Percentiles rank a stretch among this genome's conserved stretches.
Evolutionary conservation across 192 early-diverging fungal species (phyloP).

Genomic region (Coemansia sp.): DNA sequence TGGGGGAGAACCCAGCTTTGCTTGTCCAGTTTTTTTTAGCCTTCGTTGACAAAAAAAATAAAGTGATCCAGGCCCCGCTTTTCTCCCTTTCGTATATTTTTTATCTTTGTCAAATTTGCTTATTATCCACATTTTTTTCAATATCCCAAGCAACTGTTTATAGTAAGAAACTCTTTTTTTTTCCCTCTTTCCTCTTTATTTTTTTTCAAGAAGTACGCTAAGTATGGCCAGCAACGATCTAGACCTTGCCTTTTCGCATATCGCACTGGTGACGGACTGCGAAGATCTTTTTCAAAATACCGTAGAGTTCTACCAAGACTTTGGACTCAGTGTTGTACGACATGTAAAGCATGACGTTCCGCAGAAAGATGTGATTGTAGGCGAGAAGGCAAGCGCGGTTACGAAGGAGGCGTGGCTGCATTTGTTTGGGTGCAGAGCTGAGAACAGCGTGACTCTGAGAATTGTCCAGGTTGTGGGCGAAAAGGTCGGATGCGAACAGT

Average conservation of each 20-base stretch:
- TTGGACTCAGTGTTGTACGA: constrained; percentile 61
- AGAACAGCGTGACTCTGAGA: constrained; percentile 40
- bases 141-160: no score
- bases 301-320: constrained; percentile 56
- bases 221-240: constrained; percentile 3
- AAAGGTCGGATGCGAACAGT: not conserved
- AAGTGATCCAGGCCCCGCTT: not conserved
- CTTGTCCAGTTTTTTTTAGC: not conserved
- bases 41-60: no score
- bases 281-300: constrained; percentile 34
- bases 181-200: no score
- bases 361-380: constrained; percentile 32
- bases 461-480: constrained; percentile 36
- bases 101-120: no score
- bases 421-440: constrained; percentile 51
- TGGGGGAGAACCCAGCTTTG: not conserved
- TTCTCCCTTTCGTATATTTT: no score
- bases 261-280: constrained; percentile 37
- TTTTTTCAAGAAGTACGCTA: no score
- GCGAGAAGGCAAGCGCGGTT: constrained; percentile 26
- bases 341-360: constrained; percentile 27
- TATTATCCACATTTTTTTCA: no score
- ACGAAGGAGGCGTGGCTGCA: constrained; percentile 58
- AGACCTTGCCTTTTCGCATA: constrained; percentile 46
- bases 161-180: no score